A percentile compares a stretch with the other conserved stretches of the same genome.
Conservation (phyloP, 495 filamentous ascomycete genomes). For the Penicillium canariense region DNA sequence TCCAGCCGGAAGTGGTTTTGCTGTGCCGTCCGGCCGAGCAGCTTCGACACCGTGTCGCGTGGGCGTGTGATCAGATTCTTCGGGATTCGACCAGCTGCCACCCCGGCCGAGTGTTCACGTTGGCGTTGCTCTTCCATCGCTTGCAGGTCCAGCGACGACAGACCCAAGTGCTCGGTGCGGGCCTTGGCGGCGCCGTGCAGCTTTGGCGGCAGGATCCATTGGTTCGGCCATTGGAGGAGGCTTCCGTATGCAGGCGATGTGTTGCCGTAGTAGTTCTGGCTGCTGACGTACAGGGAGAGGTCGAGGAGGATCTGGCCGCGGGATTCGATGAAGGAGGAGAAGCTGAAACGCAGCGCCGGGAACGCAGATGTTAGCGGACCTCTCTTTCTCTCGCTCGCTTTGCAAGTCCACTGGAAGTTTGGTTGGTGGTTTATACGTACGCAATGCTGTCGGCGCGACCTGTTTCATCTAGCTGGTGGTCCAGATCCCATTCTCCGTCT, state of each 20-base stretch:
- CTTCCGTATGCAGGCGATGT: constrained; percentile 74
- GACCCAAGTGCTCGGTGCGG: constrained; percentile 70
- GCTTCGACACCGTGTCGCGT: constrained; percentile 39
- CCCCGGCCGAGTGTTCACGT: constrained; percentile 42
- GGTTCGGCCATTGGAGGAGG: constrained; percentile 77
- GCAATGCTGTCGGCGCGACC: constrained; percentile 54
- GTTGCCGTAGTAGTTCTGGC: constrained; percentile 69
- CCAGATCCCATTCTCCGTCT: constrained; percentile 53
- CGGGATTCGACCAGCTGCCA: constrained; percentile 43
- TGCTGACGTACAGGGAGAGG: constrained; percentile 84
- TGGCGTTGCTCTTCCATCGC: constrained; percentile 45
- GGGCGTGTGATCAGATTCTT: constrained; percentile 40
- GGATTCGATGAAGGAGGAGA: constrained; percentile 60
- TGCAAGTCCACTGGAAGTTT: not conserved
- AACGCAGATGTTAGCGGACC: not conserved
- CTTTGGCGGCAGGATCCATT: constrained; percentile 72
- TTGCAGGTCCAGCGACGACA: constrained; percentile 64
- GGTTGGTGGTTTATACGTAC: constrained; percentile 35
- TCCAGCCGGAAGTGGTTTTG: constrained; percentile 64
- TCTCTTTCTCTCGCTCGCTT: not conserved
- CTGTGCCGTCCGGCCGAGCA: constrained; percentile 40
- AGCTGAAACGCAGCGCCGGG: constrained; percentile 28
- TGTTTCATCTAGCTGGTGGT: constrained; percentile 43
- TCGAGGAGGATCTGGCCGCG: constrained; percentile 67
- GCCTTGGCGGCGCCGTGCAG: constrained; percentile 63